These are phyloP conservation scores for Dovyalis caffra DNA, from an alignment of 345 rosid species.

Conservation along the genomic window DNA sequence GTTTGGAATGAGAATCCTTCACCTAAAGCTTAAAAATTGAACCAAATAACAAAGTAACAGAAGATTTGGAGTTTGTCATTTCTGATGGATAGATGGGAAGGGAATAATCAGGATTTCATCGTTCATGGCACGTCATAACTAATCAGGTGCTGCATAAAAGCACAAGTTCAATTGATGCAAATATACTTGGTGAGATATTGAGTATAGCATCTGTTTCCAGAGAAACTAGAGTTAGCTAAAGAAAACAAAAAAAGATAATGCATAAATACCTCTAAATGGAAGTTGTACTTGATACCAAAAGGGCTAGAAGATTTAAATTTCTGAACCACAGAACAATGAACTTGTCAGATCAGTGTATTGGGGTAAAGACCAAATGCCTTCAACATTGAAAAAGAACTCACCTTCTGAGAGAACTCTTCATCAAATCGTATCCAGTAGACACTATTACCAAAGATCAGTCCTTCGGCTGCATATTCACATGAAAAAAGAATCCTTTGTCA, in stretches of 20 bases:
- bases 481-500: slow-evolving; percentile 23
- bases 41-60: not conserved
- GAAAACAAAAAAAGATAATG: not conserved
- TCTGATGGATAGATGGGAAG: not conserved
- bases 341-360: slow-evolving; percentile 12
- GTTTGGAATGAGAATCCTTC: not conserved
- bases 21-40: not conserved
- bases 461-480: slow-evolving; percentile 65
- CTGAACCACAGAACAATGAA: slow-evolving; percentile 43
- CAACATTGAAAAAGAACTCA: slow-evolving; percentile 12
- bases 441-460: slow-evolving; percentile 66
- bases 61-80: not conserved
- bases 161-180: not conserved
- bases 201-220: too few species aligned
- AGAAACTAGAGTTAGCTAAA: not conserved
- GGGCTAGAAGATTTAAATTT: slow-evolving; percentile 77
- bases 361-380: not conserved
- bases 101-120: not conserved
- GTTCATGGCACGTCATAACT: not conserved
- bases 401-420: slow-evolving; percentile 79
- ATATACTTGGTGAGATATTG: not conserved
- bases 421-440: slow-evolving; percentile 91
- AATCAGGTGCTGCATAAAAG: not conserved
- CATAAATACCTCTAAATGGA: slow-evolving; percentile 79
- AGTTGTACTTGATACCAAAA: slow-evolving; percentile 81